phyloP scores from a whole-genome alignment of 495 filamentous ascomycete species.

The Beverwykella pulmonaria region DNA sequence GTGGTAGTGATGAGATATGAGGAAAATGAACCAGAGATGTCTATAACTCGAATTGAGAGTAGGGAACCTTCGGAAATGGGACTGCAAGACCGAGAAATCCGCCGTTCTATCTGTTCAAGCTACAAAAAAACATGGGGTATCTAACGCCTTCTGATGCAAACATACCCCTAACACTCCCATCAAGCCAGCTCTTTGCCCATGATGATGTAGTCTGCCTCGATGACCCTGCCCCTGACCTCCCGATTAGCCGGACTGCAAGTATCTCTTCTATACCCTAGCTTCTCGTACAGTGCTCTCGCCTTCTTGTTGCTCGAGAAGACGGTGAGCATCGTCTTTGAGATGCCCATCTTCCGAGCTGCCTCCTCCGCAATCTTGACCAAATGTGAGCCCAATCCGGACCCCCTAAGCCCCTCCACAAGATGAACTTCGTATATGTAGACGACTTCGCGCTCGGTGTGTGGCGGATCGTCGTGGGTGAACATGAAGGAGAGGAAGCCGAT shows the following conservation, averaged over 20 bases:
- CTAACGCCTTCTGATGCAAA: not conserved
- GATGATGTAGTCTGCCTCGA: slow-evolving; percentile 2
- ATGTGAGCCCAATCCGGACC: slow-evolving; percentile 48
- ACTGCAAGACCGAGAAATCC: too few relatives aligned
- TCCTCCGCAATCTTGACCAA: slow-evolving; percentile 43
- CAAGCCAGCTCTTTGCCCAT: not conserved
- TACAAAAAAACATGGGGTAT: not conserved
- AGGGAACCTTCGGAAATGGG: too few relatives aligned
- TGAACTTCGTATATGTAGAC: slow-evolving; percentile 92
- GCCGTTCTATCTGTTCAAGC: not conserved
- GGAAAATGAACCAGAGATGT: too few relatives aligned
- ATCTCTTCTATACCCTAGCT: slow-evolving; percentile 68
- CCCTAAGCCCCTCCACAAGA: slow-evolving; percentile 58
- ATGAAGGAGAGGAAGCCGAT: slow-evolving; percentile 77
- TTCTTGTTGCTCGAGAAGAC: slow-evolving; percentile 69
- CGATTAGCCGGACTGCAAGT: not conserved
- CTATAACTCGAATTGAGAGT: not conserved
- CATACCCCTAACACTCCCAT: not conserved
- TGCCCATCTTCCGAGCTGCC: slow-evolving; percentile 42
- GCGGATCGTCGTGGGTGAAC: slow-evolving; percentile 70
- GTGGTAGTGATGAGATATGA: too few relatives aligned
- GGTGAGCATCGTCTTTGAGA: slow-evolving; percentile 83
- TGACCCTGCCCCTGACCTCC: slow-evolving; percentile 1
- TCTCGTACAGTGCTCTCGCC: slow-evolving; percentile 67
- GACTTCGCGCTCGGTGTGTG: slow-evolving; percentile 61